Base-by-base conservation (phyloP, 768 basidiomycete genomes). In the Lactarius indigo region DNA sequence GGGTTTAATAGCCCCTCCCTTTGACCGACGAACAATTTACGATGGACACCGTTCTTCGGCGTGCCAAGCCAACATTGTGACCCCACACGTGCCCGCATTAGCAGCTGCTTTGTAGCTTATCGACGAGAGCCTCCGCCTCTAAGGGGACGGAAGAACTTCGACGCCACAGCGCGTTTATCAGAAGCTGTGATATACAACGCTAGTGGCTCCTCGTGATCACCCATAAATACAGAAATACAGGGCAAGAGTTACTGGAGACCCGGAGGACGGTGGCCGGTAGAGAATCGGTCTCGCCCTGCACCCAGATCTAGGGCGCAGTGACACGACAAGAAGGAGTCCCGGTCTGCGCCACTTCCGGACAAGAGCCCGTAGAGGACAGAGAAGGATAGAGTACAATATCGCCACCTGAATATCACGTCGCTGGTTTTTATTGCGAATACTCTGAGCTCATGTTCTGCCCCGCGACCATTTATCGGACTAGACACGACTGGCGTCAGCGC, bases 11-110 rank as follows among this genome's bases (percentile, higher is more conserved):
- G 31, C 59, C 13, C 41, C 33, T 26, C 69, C 70, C 57, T 72
- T 68, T 33, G 67, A 26, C 26, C 70, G 20, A 75, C 59, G 67
- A 66, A 64, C 54, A 70, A 71, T n/a, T 66, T 71, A 12, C 66
- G 58, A 67, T 72, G 73, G 8, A 64, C 50, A 57, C 74, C 20
- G 9, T 44, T n/a, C 42, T 44, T n/a, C 42, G 6, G n/a, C 10
- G 44, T n/a, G 44, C 44, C 72, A 62, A 20, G 23, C 47, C 47
- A 50, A 50, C 20, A 18, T 13, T n/a, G 10, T 23, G n/a, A 23
- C 3, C 15, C 17, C 41, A 41, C 41, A 41, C 15, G 41, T 41
- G n/a, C 44, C 10, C n/a, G n/a, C 44, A 10, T 47, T 10, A n/a
- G n/a, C n/a, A 15, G n/a, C n/a, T 10, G 3, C 44, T n/a, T 23